Evolutionary conservation across 1,284 basidiomycete genomes (phyloP).

Genomic region (Microbotryum scabiosae): DNA sequence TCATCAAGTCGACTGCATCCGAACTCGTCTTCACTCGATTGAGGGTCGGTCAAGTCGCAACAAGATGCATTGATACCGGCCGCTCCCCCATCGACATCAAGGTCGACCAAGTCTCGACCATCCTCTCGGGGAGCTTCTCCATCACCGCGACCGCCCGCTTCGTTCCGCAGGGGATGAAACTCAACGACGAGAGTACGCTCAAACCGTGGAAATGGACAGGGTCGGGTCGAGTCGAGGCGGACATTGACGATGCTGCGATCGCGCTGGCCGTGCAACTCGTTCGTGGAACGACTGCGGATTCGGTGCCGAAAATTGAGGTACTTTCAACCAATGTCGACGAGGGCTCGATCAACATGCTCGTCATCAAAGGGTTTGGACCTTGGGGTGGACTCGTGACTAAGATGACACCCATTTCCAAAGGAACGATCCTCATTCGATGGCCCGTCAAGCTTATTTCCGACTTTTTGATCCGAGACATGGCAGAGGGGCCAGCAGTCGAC

Average conservation of each 20-base stretch:
- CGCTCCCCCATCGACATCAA: conserved; percentile 5
- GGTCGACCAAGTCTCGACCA: conserved; percentile 4
- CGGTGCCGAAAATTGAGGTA: background rate
- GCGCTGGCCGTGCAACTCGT: background rate
- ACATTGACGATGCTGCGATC: background rate
- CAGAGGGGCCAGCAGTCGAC: conserved; percentile 9
- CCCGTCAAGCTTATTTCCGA: background rate
- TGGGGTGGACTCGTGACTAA: conserved; percentile 5
- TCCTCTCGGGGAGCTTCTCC: conserved; percentile 8
- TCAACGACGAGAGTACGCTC: background rate
- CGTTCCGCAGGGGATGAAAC: background rate
- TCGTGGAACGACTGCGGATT: background rate
- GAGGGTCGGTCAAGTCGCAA: background rate
- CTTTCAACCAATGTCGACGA: conserved; percentile 1
- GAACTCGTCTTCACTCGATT: conserved; percentile 14
- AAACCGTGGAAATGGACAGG: conserved; percentile 1
- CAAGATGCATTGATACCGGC: conserved; percentile 1
- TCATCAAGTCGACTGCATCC: conserved; percentile 7
- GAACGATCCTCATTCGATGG: conserved; percentile 2
- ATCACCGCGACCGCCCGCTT: background rate
- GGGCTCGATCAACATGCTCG: conserved; percentile 2
- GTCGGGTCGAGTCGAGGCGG: conserved; percentile 8
- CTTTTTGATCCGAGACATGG: conserved; percentile 11
- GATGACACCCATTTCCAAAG: conserved; percentile 3
- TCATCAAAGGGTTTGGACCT: background rate